Conservation (phyloP, 495 filamentous ascomycete species). For the Neurospora sp. region DNA sequence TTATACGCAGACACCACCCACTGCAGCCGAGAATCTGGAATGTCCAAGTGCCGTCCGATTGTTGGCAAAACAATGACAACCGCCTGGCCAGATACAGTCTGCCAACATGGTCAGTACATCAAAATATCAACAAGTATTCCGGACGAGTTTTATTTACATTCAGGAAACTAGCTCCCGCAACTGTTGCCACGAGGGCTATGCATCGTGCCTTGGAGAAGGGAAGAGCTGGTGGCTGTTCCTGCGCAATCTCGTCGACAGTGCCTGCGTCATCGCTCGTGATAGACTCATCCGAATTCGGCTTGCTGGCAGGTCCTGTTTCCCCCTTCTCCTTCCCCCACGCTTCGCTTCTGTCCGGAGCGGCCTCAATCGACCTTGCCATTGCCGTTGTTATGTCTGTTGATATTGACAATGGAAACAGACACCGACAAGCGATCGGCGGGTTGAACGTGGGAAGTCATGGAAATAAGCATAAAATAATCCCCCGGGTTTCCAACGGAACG, state of each 20-base stretch:
- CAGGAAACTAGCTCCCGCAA: slow-evolving; percentile 45
- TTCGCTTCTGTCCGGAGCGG: not conserved
- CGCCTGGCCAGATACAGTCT: slow-evolving; percentile 50
- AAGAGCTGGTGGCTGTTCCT: slow-evolving; percentile 13
- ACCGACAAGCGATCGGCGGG: not conserved
- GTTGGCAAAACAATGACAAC: slow-evolving; percentile 52
- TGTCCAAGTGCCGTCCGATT: slow-evolving; percentile 41
- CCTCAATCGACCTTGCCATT: not conserved
- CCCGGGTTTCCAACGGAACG: not conserved
- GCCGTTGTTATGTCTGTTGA: not conserved
- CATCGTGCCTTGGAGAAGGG: slow-evolving; percentile 36
- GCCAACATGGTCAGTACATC: not conserved
- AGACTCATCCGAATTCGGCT: not conserved
- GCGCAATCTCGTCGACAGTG: not conserved
- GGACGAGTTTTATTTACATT: slow-evolving; percentile 29
- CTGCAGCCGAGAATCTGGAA: slow-evolving; percentile 47
- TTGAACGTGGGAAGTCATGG: not conserved
- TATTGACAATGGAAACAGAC: not conserved
- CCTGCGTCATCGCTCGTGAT: not conserved
- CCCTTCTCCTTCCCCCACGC: not conserved
- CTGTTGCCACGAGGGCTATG: slow-evolving; percentile 36
- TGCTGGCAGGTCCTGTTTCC: not conserved
- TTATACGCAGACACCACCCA: slow-evolving; percentile 54
- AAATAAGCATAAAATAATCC: not conserved
- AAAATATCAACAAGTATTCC: not conserved